These are phyloP conservation scores for Tagetes patula DNA, from an alignment of 129 eudicot genomes.

Conservation along the genomic window DNA sequence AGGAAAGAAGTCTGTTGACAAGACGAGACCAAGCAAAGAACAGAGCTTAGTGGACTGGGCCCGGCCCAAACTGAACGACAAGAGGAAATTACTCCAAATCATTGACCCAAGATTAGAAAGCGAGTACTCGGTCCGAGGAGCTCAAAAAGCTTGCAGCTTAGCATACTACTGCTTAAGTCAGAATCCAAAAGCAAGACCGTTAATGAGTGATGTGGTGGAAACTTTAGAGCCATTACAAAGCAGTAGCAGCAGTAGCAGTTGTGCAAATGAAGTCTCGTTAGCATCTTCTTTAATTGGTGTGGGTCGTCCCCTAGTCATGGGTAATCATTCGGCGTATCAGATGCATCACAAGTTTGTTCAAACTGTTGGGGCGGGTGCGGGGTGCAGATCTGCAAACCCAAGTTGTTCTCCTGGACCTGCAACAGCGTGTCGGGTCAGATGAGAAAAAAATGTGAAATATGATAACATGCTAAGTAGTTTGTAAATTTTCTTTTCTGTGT, in stretches of 20 bases:
- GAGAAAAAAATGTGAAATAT: conserved; percentile 34
- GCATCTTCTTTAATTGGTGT: conserved; percentile 30
- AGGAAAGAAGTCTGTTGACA: conserved; percentile 88
- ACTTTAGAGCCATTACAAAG: conserved; percentile 82
- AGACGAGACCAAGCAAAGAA: conserved; percentile 89
- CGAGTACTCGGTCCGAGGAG: conserved; percentile 77
- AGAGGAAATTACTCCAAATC: conserved; percentile 78
- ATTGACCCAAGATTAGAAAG: conserved; percentile 81
- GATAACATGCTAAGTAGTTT: conserved; percentile 20
- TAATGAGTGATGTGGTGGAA: conserved; percentile 96
- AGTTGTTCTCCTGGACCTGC: conserved; percentile 81
- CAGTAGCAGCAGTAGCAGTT: conserved; percentile 40
- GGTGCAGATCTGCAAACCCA: conserved; percentile 75
- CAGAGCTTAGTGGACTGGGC: conserved; percentile 98
- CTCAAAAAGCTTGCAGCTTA: conserved; percentile 85
- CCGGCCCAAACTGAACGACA: conserved; percentile 83
- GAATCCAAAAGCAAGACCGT: conserved; percentile 92
- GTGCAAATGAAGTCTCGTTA: conserved; percentile 48
- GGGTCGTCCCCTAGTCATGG: conserved; percentile 32
- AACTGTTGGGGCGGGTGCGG: conserved; percentile 59
- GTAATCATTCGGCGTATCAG: conserved; percentile 31
- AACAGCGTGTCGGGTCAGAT: conserved; percentile 82
- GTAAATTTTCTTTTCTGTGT: conserved; percentile 33
- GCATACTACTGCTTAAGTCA: conserved; percentile 94
- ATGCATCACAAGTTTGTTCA: conserved; percentile 63